A percentile compares a stretch with the other conserved stretches of the same genome.
Conservation (phyloP, 2,329 filamentous ascomycete genomes). For the Pseudocercospora vitis region DNA sequence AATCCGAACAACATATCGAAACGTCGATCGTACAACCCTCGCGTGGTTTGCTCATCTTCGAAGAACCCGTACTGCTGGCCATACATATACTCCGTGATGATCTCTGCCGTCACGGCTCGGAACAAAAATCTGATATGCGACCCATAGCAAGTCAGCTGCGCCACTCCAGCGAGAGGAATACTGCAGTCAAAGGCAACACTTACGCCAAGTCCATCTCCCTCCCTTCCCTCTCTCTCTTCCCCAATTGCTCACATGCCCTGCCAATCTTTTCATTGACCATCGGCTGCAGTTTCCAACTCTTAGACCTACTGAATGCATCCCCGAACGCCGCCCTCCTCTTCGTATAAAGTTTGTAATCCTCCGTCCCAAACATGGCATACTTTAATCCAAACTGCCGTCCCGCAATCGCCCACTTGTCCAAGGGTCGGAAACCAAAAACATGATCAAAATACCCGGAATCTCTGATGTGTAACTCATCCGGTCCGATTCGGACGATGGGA, state of each 20-base stretch:
- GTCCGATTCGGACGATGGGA: conserved; percentile 41
- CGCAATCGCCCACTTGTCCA: conserved; percentile 14
- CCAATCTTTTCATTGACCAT: conserved; percentile 11
- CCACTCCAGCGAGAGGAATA: not conserved
- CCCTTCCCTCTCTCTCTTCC: not conserved
- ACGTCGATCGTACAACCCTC: conserved; percentile 12
- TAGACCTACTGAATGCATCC: conserved; percentile 10
- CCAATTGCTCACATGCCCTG: conserved; percentile 9
- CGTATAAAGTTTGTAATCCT: conserved; percentile 15
- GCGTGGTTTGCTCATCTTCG: conserved; percentile 17
- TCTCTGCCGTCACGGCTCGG: conserved; percentile 15
- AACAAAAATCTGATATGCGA: conserved; percentile 10
- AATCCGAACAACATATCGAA: conserved; percentile 17
- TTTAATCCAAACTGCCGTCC: conserved; percentile 9
- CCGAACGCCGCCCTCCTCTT: conserved; percentile 12
- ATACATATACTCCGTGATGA: conserved; percentile 18
- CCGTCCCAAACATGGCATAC: conserved; percentile 15
- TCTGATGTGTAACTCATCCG: conserved; percentile 41
- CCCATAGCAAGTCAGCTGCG: not conserved
- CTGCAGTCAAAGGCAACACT: too few relatives aligned
- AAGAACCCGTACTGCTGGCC: conserved; percentile 18
- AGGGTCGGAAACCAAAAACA: conserved; percentile 11
- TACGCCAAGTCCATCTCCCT: conserved; percentile 8
- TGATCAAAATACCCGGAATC: conserved; percentile 31
- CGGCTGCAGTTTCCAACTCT: conserved; percentile 11